These are phyloP conservation scores for Saccharomycopsis microspora DNA, from an alignment of 805 yeast species.

Conservation along the genomic window DNA sequence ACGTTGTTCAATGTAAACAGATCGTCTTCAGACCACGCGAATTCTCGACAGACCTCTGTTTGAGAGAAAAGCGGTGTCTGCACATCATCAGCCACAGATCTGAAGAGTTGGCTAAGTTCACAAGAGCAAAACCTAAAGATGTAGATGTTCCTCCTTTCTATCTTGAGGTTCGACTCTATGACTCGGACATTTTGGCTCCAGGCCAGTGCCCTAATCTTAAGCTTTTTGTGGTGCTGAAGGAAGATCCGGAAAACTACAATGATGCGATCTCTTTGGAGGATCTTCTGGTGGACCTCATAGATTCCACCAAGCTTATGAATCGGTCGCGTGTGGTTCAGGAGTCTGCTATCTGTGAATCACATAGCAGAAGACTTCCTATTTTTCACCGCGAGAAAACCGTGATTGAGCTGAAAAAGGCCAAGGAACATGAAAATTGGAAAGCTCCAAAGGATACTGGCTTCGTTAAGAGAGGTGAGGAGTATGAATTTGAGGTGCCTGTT, in stretches of 20 bases:
- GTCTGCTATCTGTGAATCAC: neutral
- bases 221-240: conserved; percentile 1
- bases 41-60: conserved; percentile 4
- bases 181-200: conserved; percentile 9
- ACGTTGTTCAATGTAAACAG: neutral
- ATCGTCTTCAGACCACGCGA: conserved; percentile 10
- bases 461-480: neutral
- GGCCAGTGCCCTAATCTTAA: conserved; percentile 3
- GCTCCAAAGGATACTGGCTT: neutral
- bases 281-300: conserved; percentile 4
- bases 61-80: neutral
- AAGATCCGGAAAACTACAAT: neutral
- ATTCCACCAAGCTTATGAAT: conserved; percentile 4
- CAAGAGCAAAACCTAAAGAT: no score
- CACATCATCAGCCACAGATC: neutral
- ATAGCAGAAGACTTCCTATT: neutral
- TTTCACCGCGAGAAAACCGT: neutral
- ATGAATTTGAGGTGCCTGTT: conserved; percentile 8
- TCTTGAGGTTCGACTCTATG: conserved; percentile 8
- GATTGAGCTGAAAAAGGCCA: neutral
- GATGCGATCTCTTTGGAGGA: neutral
- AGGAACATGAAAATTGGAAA: neutral
- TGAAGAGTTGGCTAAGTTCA: neutral
- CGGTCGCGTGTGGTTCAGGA: neutral
- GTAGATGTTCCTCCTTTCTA: neutral